Conservation (phyloP, 2,329 filamentous ascomycete species). For the Teratosphaeriaceae sp. region DNA sequence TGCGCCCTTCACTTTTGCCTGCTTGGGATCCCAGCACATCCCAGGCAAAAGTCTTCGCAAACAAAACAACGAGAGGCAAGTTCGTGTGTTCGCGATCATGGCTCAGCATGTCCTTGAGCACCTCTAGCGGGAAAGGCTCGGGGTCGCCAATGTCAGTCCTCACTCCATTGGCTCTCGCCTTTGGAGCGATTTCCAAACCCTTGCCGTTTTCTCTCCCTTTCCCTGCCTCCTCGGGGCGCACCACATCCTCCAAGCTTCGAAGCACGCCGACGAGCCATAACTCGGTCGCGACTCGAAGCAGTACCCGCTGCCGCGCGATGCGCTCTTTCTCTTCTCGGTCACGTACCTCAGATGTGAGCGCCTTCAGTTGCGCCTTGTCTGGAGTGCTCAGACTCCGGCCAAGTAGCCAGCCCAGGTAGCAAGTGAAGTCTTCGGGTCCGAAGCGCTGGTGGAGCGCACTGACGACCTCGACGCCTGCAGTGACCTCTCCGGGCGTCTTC, state of each 20-base stretch:
- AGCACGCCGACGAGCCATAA: slow-evolving; percentile 90
- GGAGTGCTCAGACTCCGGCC: slow-evolving; percentile 87
- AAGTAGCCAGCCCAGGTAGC: slow-evolving; percentile 85
- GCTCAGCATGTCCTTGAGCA: slow-evolving; percentile 92
- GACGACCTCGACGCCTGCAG: slow-evolving; percentile 84
- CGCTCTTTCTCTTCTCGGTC: slow-evolving; percentile 97
- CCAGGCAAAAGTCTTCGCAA: slow-evolving; percentile 95
- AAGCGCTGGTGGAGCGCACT: slow-evolving; percentile 96
- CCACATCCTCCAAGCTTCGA: slow-evolving; percentile 67
- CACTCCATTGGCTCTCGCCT: slow-evolving; percentile 52
- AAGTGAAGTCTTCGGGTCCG: slow-evolving; percentile 81
- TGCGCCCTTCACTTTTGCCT: slow-evolving; percentile 68
- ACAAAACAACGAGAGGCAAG: slow-evolving; percentile 83
- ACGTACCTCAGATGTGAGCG: slow-evolving; percentile 68
- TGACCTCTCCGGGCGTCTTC: slow-evolving; percentile 85
- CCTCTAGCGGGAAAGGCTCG: slow-evolving; percentile 92
- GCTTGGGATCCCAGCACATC: slow-evolving; percentile 80
- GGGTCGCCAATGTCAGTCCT: slow-evolving; percentile 58
- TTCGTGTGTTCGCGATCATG: slow-evolving; percentile 91
- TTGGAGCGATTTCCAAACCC: slow-evolving; percentile 50
- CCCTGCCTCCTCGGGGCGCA: slow-evolving; percentile 58
- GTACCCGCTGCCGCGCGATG: slow-evolving; percentile 72
- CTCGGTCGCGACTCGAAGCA: slow-evolving; percentile 87
- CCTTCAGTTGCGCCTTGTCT: slow-evolving; percentile 77
- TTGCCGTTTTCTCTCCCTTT: slow-evolving; percentile 52